phyloP scores from a whole-genome alignment of 306 rosid genomes.

The Bauhinia variegata region DNA sequence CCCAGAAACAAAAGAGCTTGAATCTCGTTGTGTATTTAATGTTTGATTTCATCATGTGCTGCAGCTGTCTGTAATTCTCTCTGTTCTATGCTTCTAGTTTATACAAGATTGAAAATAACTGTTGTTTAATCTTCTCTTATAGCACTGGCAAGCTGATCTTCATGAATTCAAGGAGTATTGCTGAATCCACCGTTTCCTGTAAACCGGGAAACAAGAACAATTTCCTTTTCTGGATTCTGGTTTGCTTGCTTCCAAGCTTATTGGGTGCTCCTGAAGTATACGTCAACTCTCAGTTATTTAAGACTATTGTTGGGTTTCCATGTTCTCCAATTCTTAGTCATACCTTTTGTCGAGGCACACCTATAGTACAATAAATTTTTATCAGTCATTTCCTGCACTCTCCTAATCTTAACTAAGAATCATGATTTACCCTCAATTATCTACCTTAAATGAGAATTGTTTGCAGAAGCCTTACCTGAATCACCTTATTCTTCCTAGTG shows the following conservation, averaged over 20 bases:
- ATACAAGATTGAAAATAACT: slow-evolving; percentile 16
- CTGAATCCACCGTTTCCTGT: slow-evolving; percentile 76
- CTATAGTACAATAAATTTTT: slow-evolving; percentile 28
- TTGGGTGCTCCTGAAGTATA: slow-evolving; percentile 56
- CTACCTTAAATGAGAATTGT: slow-evolving; percentile 45
- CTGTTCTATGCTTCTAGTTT: neutral
- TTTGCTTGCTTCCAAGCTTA: slow-evolving; percentile 66
- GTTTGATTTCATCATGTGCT: slow-evolving; percentile 1
- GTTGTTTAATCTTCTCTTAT: slow-evolving; percentile 35
- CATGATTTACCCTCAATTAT: slow-evolving; percentile 69
- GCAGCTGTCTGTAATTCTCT: slow-evolving; percentile 1
- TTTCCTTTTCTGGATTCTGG: slow-evolving; percentile 68
- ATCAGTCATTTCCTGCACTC: slow-evolving; percentile 13
- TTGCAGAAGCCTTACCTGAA: slow-evolving; percentile 49
- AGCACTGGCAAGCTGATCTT: slow-evolving; percentile 61
- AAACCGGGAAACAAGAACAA: slow-evolving; percentile 70
- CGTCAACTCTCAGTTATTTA: slow-evolving; percentile 48
- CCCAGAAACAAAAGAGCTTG: neutral
- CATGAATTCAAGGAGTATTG: slow-evolving; percentile 68
- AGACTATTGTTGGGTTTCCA: slow-evolving; percentile 53
- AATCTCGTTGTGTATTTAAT: neutral
- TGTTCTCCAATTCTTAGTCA: slow-evolving; percentile 36
- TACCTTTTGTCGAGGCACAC: slow-evolving; percentile 34
- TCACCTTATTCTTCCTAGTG: slow-evolving; percentile 47
- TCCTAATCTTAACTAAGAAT: slow-evolving; percentile 26